Conservation (phyloP, 805 yeast genomes). For the Myxozyma sirexii region DNA sequence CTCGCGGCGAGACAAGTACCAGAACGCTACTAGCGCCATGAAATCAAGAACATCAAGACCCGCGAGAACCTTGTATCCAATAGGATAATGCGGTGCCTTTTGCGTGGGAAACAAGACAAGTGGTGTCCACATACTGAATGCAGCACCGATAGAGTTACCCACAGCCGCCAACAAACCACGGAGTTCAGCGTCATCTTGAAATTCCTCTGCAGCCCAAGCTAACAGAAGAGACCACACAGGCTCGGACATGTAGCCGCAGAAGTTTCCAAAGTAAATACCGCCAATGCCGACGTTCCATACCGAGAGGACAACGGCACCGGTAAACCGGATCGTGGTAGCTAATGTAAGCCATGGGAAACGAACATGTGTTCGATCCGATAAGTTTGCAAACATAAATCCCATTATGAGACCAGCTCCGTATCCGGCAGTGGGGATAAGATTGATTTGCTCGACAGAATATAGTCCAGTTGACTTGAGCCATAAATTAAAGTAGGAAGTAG, state of each 20-base stretch:
- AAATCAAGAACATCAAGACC: slow-evolving; percentile 21
- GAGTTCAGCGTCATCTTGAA: slow-evolving; percentile 30
- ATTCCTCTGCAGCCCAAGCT: slow-evolving; percentile 32
- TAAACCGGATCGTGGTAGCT: slow-evolving; percentile 19
- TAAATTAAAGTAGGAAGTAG: slow-evolving; percentile 38
- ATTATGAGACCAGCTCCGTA: slow-evolving; percentile 41
- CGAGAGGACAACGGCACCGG: slow-evolving; percentile 19
- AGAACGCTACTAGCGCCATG: slow-evolving; percentile 18
- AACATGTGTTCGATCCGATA: slow-evolving; percentile 41
- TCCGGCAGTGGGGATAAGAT: slow-evolving; percentile 44
- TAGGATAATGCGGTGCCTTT: slow-evolving; percentile 26
- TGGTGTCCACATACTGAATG: slow-evolving; percentile 34
- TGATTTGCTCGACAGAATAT: slow-evolving; percentile 37
- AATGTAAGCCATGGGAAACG: slow-evolving; percentile 39
- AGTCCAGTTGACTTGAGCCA: slow-evolving; percentile 40
- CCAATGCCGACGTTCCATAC: slow-evolving; percentile 28
- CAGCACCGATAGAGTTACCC: slow-evolving; percentile 26
- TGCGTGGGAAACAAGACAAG: slow-evolving; percentile 23
- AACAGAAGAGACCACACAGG: slow-evolving; percentile 29
- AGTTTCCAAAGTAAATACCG: slow-evolving; percentile 27
- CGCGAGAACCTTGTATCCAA: slow-evolving; percentile 20
- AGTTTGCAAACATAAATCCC: slow-evolving; percentile 39
- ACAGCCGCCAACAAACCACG: slow-evolving; percentile 28
- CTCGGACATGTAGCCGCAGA: slow-evolving; percentile 22
- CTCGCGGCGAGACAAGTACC: slow-evolving; percentile 18